Conservation (phyloP, 352 stramenopile genomes). For the Phytophthora syringae region DNA sequence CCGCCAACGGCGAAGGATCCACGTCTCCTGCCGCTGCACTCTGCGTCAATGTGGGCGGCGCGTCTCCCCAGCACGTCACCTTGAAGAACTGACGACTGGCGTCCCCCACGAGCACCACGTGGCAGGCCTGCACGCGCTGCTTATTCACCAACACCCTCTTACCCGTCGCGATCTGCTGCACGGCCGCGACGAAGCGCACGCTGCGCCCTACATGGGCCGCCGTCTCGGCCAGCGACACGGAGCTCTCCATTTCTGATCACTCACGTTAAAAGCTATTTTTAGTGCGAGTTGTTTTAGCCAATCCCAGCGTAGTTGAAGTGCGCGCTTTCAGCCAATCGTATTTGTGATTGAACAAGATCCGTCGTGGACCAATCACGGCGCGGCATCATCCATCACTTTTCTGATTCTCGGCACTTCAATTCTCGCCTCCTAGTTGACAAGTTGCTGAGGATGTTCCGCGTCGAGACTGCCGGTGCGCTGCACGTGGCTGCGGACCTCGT, state of each 20-base stretch:
- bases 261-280: constrained; percentile 15
- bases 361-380: constrained; percentile 24
- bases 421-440: neutral
- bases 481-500: constrained; percentile 38
- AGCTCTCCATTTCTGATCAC: constrained; percentile 13
- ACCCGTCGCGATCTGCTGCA: constrained; percentile 53
- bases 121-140: constrained; percentile 42
- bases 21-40: constrained; percentile 12
- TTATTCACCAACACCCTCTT: constrained; percentile 39
- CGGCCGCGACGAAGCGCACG: constrained; percentile 50
- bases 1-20: constrained; percentile 36
- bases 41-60: constrained; percentile 43
- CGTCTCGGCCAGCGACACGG: constrained; percentile 32
- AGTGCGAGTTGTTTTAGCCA: constrained; percentile 15
- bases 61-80: constrained; percentile 59
- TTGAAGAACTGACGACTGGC: constrained; percentile 58
- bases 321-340: constrained; percentile 13
- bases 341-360: constrained; percentile 18
- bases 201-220: constrained; percentile 30
- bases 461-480: constrained; percentile 4
- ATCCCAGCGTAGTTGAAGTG: constrained; percentile 14
- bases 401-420: constrained; percentile 40
- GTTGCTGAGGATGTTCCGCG: constrained; percentile 24
- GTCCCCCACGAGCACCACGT: constrained; percentile 60
- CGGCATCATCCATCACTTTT: constrained; percentile 3